These are phyloP conservation scores for Allantophomopsis lycopodina DNA, from an alignment of 2,329 filamentous ascomycete species.

Conservation along the genomic window DNA sequence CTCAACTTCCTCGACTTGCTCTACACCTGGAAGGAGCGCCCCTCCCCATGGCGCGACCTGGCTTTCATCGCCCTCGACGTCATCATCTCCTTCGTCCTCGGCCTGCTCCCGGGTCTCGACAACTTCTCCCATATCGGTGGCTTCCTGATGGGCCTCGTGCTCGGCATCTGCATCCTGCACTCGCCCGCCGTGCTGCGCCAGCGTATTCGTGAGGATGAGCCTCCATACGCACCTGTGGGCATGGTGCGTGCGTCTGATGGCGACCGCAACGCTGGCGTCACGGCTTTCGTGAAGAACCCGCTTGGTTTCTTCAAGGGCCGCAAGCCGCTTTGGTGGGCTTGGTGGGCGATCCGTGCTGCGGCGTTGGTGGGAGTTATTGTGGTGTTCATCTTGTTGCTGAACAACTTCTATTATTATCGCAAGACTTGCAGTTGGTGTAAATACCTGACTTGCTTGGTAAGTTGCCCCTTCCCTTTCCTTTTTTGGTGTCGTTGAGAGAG, in stretches of 20 bases:
- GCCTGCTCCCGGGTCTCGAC: conserved; percentile 81
- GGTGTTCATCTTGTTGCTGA: conserved; percentile 72
- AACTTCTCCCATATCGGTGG: conserved; percentile 97
- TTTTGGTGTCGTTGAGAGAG: no score
- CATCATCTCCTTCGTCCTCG: conserved; percentile 80
- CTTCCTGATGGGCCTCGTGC: conserved; percentile 78
- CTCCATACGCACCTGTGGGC: conserved; percentile 58
- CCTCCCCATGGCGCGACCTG: conserved; percentile 68
- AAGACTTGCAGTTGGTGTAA: conserved; percentile 85
- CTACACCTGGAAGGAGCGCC: conserved; percentile 80
- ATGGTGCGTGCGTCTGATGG: conserved; percentile 23
- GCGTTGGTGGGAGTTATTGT: conserved; percentile 70
- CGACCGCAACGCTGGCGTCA: conserved; percentile 10
- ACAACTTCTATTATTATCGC: conserved; percentile 79
- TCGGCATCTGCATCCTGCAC: conserved; percentile 78
- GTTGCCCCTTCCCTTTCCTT: conserved; percentile 22
- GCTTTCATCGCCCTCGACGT: conserved; percentile 78
- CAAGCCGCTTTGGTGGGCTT: conserved; percentile 91
- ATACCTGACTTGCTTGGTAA: conserved; percentile 82
- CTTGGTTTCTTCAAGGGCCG: conserved; percentile 80
- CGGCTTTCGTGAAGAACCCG: conserved; percentile 43
- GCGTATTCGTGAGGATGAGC: conserved; percentile 54
- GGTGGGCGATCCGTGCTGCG: conserved; percentile 79
- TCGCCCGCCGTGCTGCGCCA: conserved; percentile 71
- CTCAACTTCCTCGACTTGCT: conserved; percentile 78